Conservation (phyloP, 2,329 filamentous ascomycete genomes). For the Penicillium decumbens region DNA sequence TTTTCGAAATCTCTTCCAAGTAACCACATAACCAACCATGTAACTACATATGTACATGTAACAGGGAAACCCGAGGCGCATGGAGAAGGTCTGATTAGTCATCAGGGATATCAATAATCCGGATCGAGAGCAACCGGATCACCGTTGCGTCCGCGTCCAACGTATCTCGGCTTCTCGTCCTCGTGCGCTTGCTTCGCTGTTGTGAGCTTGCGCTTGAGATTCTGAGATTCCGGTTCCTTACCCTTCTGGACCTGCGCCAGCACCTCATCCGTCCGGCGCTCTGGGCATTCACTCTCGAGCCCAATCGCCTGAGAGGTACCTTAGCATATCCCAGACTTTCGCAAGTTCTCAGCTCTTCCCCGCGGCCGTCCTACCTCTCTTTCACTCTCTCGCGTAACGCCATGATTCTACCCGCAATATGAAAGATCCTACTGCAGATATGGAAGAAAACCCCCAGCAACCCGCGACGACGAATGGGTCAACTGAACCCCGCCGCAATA, state of each 20-base stretch:
- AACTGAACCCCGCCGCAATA: slow-evolving; percentile 32
- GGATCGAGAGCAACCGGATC: slow-evolving; percentile 9
- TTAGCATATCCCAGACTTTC: background rate
- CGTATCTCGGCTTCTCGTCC: background rate
- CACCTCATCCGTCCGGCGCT: background rate
- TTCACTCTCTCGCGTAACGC: slow-evolving; percentile 18
- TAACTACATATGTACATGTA: background rate
- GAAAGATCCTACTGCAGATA: slow-evolving; percentile 35
- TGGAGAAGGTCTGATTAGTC: background rate
- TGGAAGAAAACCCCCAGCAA: slow-evolving; percentile 31
- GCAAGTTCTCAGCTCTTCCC: slow-evolving; percentile 10
- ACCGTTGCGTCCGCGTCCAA: slow-evolving; percentile 7
- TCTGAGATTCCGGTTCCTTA: background rate
- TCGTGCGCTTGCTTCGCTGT: background rate
- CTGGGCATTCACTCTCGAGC: background rate
- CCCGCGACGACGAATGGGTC: slow-evolving; percentile 28
- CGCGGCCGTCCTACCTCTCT: slow-evolving; percentile 8
- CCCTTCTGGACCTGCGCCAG: background rate
- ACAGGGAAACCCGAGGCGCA: background rate
- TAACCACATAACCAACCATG: background rate
- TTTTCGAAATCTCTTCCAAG: too few species aligned
- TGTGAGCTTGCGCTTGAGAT: background rate
- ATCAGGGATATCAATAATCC: slow-evolving; percentile 9
- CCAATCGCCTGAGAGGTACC: background rate
- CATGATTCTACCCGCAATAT: slow-evolving; percentile 34